Base-by-base conservation (phyloP, 306 rosid genomes). In the Medicago ruthenica region DNA sequence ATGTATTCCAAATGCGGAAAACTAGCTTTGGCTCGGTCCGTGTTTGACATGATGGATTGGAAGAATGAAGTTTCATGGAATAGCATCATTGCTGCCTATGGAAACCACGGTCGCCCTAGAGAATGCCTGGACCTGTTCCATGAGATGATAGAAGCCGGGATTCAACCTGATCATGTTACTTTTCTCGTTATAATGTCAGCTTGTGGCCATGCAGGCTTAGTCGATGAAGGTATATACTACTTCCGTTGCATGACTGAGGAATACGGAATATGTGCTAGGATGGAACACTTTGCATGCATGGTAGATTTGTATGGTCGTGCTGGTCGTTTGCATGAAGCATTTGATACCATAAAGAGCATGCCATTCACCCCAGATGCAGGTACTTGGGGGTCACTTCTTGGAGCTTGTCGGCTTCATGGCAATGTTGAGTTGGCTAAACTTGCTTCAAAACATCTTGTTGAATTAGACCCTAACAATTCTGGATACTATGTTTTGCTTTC, bases 11-110 rank as follows among this genome's bases (percentile, higher is more conserved):
- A 92, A 82, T 92, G 97, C 80, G 97, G 97, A 86, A 88, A 86
- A 58, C 67, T 92, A 77, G 83, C 74, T 66, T 53, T 76, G 76
- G 89, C 96, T 40, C 79, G 77, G 42, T 16, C 36, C 60, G 91
- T 89, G 82, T 92, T 92, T 75, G 85, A 92, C 79, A 50, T 40
- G 44, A 92, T 92, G 90, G 75, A 72, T 67, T 67, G 58, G 73
- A 92, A 86, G 85, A 92, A 85, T 85, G 93, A 92, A 84, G 96
- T 92, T 77, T 88, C 97, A 3, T 92, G 96, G 96, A 92, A 92
- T 73, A 92, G 88, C 83, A 85, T 92, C 40, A 89, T 92, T 63
- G 71, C 93, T 66, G 91, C 97, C 68, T 92, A 86, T 70, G 97
- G 90, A n/a, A 89, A 75, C 78, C 97, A 92, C 9, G 93, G 97